A percentile compares a stretch with the other conserved stretches of the same genome.
Conservation (phyloP, 176 grass and related monocot genomes). For the Carex kokanica region DNA sequence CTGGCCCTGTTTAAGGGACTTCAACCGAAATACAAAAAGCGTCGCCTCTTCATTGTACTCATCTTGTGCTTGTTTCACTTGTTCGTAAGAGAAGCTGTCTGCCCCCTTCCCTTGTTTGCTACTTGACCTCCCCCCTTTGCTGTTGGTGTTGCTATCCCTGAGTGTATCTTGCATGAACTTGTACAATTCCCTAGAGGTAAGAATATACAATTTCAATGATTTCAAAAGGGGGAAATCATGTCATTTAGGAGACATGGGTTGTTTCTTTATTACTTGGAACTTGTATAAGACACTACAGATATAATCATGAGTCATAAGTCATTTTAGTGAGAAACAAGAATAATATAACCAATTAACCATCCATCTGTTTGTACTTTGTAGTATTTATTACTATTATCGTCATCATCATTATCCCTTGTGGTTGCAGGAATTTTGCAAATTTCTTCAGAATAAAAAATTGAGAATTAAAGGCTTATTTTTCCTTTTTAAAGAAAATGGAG, state of each 20-base stretch:
- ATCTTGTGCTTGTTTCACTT: constrained; percentile 83
- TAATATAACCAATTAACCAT: neutral
- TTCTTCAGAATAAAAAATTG: neutral
- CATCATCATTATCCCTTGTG: neutral
- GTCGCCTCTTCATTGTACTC: constrained; percentile 87
- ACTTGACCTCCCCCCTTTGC: constrained; percentile 40
- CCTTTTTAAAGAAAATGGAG: neutral
- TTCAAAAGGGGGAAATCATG: neutral
- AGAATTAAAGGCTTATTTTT: neutral
- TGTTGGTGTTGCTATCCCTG: constrained; percentile 41
- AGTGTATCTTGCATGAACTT: constrained; percentile 64
- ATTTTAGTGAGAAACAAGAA: constrained; percentile 5
- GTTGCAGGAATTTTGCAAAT: neutral
- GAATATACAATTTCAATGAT: constrained; percentile 28
- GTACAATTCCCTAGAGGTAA: constrained; percentile 68
- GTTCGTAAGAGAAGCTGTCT: constrained; percentile 40
- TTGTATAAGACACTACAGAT: neutral
- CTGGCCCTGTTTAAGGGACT: constrained; percentile 96
- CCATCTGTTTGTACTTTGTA: neutral
- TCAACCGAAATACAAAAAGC: constrained; percentile 86
- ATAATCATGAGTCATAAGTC: neutral
- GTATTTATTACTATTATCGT: neutral
- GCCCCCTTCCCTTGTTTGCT: constrained; percentile 48
- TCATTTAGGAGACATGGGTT: neutral
- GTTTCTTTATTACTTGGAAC: constrained; percentile 2